These are phyloP conservation scores for Epithemia pelagica DNA, from an alignment of 108 stramenopile species.

Conservation along the genomic window DNA sequence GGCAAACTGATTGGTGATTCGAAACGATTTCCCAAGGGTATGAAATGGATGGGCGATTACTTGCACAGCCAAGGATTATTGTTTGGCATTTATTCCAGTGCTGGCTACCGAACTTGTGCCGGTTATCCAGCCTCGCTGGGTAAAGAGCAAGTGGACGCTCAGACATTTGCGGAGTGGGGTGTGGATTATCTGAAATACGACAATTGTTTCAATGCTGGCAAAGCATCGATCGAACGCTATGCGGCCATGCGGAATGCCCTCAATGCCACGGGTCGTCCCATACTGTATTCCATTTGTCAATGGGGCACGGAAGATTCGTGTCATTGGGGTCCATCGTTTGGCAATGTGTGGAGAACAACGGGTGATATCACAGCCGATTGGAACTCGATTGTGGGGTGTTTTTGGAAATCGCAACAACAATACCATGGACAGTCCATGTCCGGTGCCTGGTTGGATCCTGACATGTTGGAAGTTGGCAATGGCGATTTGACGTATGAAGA, in stretches of 20 bases:
- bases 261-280: slow-evolving; percentile 36
- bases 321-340: not conserved
- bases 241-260: slow-evolving; percentile 46
- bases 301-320: slow-evolving; percentile 29
- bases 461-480: slow-evolving; percentile 50
- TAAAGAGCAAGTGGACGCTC: slow-evolving; percentile 45
- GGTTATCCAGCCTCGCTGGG: slow-evolving; percentile 39
- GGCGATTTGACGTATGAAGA: slow-evolving; percentile 34
- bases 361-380: slow-evolving; percentile 37
- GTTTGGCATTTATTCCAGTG: slow-evolving; percentile 54
- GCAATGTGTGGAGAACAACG: slow-evolving; percentile 52
- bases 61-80: slow-evolving; percentile 35
- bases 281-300: slow-evolving; percentile 52
- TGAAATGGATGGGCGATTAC: slow-evolving; percentile 31
- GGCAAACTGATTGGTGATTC: slow-evolving; percentile 33
- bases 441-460: slow-evolving; percentile 58
- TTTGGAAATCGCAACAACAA: slow-evolving; percentile 10
- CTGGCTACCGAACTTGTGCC: slow-evolving; percentile 40
- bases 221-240: slow-evolving; percentile 3
- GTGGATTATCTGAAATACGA: slow-evolving; percentile 66
- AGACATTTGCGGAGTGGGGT: slow-evolving; percentile 31
- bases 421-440: not conserved
- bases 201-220: slow-evolving; percentile 32
- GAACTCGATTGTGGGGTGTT: slow-evolving; percentile 14
- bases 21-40: slow-evolving; percentile 44